Conservation (phyloP, 805 yeast species). For the Candida methanosorbosa region DNA sequence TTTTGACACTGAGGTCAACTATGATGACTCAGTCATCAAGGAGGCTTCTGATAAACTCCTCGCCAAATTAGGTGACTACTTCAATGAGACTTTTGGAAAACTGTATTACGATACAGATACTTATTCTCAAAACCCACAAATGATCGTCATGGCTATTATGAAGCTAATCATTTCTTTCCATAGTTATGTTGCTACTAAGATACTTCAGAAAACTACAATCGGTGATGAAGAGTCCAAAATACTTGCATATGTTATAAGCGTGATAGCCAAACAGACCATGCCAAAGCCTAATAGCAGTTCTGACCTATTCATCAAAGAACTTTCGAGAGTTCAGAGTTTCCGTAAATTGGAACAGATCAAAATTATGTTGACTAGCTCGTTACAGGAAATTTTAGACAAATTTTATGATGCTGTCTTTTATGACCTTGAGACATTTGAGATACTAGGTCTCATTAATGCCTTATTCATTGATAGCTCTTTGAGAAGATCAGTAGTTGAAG, state of each 20-base stretch:
- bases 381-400: slow-evolving; percentile 36
- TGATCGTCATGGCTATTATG: slow-evolving; percentile 10
- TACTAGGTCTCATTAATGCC: slow-evolving; percentile 30
- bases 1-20: slow-evolving; percentile 12
- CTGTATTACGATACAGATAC: slow-evolving; percentile 6
- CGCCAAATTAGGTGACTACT: slow-evolving; percentile 6
- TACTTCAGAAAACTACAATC: slow-evolving; percentile 16
- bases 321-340: slow-evolving; percentile 14
- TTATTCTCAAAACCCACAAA: slow-evolving; percentile 11
- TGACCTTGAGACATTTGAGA: slow-evolving; percentile 39
- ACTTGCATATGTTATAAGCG: slow-evolving; percentile 9
- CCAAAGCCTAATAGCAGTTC: background rate
- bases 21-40: slow-evolving; percentile 6
- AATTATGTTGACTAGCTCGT: slow-evolving; percentile 22
- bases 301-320: slow-evolving; percentile 1
- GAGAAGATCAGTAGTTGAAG: slow-evolving; percentile 34
- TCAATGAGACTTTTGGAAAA: slow-evolving; percentile 6
- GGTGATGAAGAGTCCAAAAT: slow-evolving; percentile 24
- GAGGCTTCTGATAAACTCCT: slow-evolving; percentile 4
- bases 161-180: slow-evolving; percentile 10
- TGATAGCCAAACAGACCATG: slow-evolving; percentile 1
- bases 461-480: slow-evolving; percentile 39
- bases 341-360: slow-evolving; percentile 21
- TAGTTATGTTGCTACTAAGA: slow-evolving; percentile 9
- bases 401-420: slow-evolving; percentile 46